phyloP scores from a whole-genome alignment of 805 yeast genomes.

The Saccharomyces cerevisiae region DNA sequence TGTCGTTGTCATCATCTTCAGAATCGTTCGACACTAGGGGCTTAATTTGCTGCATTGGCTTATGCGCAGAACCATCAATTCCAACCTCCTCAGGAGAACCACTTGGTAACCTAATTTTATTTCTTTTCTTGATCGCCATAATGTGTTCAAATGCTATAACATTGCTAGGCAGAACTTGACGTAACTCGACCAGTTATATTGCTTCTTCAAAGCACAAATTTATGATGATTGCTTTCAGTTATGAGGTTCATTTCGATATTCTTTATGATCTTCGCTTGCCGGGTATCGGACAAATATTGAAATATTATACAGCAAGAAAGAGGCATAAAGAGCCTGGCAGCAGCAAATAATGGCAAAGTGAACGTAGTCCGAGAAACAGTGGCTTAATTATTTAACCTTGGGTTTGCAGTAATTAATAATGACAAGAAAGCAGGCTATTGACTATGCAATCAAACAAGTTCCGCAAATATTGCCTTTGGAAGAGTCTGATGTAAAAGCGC shows the following conservation, averaged over 20 bases:
- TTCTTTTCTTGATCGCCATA: not conserved
- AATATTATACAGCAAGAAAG: not conserved
- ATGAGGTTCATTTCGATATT: not conserved
- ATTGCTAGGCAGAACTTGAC: not conserved
- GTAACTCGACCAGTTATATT: not conserved
- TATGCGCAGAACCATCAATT: not conserved
- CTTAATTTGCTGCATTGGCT: not conserved
- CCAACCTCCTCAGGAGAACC: not conserved
- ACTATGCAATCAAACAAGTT: conserved; percentile 20
- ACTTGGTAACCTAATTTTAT: not conserved
- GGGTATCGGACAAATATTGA: not conserved
- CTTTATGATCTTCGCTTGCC: not conserved
- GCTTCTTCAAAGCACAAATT: not conserved
- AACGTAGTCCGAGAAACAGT: not conserved
- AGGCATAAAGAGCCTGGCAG: not conserved
- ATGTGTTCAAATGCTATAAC: not conserved
- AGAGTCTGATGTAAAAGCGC: conserved; percentile 19
- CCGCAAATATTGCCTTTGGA: conserved; percentile 29
- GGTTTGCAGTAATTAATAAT: conserved; percentile 5
- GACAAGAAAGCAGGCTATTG: conserved; percentile 25
- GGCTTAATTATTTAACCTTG: not conserved
- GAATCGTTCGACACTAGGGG: not conserved
- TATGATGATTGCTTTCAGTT: not conserved
- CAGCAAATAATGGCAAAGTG: not conserved
- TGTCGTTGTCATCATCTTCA: not conserved